Percentiles rank a stretch among this genome's conserved stretches.
These are phyloP conservation scores for Fraxinus cuspidata DNA, from an alignment of 257 asterid species.

Conservation along the genomic window DNA sequence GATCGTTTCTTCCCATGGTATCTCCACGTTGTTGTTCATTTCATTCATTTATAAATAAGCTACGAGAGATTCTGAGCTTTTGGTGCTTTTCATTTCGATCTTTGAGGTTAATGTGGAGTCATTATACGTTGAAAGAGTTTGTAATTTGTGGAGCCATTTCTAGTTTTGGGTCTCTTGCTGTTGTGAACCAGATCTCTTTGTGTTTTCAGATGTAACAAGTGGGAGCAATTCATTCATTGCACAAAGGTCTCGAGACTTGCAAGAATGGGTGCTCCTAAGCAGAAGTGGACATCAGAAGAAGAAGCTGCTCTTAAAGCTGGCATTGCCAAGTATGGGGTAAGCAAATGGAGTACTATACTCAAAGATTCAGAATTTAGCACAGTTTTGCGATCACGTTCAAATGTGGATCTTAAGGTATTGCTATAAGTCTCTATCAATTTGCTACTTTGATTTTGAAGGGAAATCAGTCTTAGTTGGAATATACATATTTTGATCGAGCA, in stretches of 20 bases:
- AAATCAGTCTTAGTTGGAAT: slow-evolving; percentile 7
- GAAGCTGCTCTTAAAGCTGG: slow-evolving; percentile 99
- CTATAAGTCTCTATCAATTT: slow-evolving; percentile 9
- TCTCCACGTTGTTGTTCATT: not conserved
- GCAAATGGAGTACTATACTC: slow-evolving; percentile 97
- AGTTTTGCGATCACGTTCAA: slow-evolving; percentile 75
- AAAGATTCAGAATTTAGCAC: slow-evolving; percentile 82
- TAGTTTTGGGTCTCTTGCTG: slow-evolving; percentile 1
- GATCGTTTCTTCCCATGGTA: not conserved
- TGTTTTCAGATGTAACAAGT: slow-evolving; percentile 18
- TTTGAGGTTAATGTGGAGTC: not conserved
- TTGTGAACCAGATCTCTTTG: slow-evolving; percentile 10
- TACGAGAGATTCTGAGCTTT: slow-evolving; percentile 11
- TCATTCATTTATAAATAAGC: slow-evolving; percentile 7
- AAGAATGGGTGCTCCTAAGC: slow-evolving; percentile 98
- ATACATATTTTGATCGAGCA: slow-evolving; percentile 23
- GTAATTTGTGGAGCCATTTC: not conserved
- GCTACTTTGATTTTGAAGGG: slow-evolving; percentile 14
- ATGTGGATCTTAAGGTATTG: slow-evolving; percentile 92
- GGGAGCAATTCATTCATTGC: slow-evolving; percentile 8
- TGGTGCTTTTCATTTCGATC: slow-evolving; percentile 6
- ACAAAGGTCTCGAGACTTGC: slow-evolving; percentile 26
- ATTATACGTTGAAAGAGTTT: slow-evolving; percentile 20
- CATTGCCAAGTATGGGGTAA: slow-evolving; percentile 75
- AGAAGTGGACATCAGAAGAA: slow-evolving; percentile 95